These are phyloP conservation scores for Digitaria exilis DNA, from an alignment of 202 grass and related monocot genomes.

Conservation along the genomic window DNA sequence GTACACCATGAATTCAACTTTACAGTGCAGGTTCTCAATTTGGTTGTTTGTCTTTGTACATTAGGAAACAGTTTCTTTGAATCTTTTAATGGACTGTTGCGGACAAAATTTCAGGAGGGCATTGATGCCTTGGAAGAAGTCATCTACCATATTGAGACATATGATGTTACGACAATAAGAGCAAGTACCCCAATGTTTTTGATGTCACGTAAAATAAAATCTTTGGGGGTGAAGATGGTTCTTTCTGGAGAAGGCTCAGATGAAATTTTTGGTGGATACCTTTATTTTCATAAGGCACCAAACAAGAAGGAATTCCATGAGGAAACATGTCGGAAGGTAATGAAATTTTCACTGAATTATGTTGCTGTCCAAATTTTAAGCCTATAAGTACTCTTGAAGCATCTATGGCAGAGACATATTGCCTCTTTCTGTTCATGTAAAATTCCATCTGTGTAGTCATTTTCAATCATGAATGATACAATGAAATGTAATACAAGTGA, in stretches of 20 bases:
- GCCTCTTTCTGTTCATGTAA: background rate
- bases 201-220: constrained; percentile 99
- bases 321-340: constrained; percentile 95
- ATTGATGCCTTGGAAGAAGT: constrained; percentile 98
- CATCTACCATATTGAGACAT: constrained; percentile 91
- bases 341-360: background rate
- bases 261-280: constrained; percentile 97
- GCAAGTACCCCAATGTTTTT: constrained; percentile 98
- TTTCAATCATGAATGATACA: background rate
- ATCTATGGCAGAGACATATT: background rate
- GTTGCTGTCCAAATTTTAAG: background rate
- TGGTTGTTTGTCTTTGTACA: background rate
- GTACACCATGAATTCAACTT: constrained; percentile 90
- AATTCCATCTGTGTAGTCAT: background rate
- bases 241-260: constrained; percentile 97
- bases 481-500: background rate
- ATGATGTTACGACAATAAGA: constrained; percentile 94
- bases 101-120: constrained; percentile 67
- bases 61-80: background rate
- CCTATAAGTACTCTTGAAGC: background rate
- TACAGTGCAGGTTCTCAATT: constrained; percentile 82
- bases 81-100: constrained; percentile 21
- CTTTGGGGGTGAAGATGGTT: constrained; percentile 98
- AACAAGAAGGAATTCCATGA: constrained; percentile 96
- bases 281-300: constrained; percentile 99